These are phyloP conservation scores for Yarrowia sp. DNA, from an alignment of 805 yeast genomes.

Conservation along the genomic window DNA sequence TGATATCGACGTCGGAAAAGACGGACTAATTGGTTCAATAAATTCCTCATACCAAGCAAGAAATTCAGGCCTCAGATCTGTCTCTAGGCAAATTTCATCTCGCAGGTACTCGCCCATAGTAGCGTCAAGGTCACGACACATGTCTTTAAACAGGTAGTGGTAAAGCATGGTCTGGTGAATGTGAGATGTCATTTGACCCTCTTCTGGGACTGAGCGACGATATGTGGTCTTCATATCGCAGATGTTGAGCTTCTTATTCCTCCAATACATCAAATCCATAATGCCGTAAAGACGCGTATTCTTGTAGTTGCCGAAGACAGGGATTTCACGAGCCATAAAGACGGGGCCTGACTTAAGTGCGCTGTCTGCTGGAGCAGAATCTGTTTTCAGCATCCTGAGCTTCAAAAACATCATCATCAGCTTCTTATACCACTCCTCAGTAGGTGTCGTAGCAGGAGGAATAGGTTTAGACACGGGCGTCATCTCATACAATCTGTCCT, in stretches of 20 bases:
- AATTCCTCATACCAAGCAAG: neutral
- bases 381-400: neutral
- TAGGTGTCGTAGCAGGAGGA: neutral
- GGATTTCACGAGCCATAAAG: slow-evolving; percentile 6
- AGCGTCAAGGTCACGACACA: neutral
- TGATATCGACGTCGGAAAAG: neutral
- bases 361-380: neutral
- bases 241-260: neutral
- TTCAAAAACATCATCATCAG: neutral
- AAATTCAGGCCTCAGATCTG: neutral
- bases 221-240: slow-evolving; percentile 19
- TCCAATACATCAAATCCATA: slow-evolving; percentile 20
- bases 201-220: neutral
- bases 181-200: neutral
- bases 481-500: neutral
- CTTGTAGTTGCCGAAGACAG: slow-evolving; percentile 14
- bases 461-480: neutral
- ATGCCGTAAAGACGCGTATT: slow-evolving; percentile 4
- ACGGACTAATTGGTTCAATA: neutral
- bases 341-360: neutral
- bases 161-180: slow-evolving; percentile 8
- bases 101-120: slow-evolving; percentile 7
- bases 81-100: neutral
- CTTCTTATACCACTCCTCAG: slow-evolving; percentile 5
- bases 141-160: neutral